These are phyloP conservation scores for Saprolegnia parasitica DNA, from an alignment of 352 stramenopile genomes.

Conservation along the genomic window DNA sequence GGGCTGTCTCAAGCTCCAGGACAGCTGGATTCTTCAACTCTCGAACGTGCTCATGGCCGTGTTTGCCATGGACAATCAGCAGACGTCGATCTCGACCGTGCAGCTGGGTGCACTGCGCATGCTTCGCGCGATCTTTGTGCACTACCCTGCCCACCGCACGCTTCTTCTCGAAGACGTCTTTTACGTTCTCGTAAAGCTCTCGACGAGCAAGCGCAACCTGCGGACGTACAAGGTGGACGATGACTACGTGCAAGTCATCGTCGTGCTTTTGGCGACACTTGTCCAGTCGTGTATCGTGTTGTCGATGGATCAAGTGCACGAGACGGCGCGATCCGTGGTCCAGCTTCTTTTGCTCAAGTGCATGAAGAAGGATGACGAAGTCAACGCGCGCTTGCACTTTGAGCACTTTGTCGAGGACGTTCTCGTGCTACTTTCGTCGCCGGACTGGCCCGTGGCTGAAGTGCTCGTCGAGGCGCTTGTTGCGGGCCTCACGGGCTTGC, in stretches of 20 bases:
- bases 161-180: constrained; percentile 70
- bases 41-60: constrained; percentile 62
- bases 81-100: constrained; percentile 43
- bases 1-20: constrained; percentile 58
- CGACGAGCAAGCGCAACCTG: constrained; percentile 64
- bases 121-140: constrained; percentile 59
- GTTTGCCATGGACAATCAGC: constrained; percentile 62
- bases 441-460: constrained; percentile 73
- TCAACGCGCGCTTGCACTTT: constrained; percentile 64
- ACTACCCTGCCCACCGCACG: constrained; percentile 53
- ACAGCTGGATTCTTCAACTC: constrained; percentile 70
- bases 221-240: constrained; percentile 63
- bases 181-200: constrained; percentile 66
- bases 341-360: constrained; percentile 56
- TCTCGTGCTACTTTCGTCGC: constrained; percentile 69
- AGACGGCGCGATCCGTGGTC: constrained; percentile 46
- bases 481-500: constrained; percentile 57
- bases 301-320: constrained; percentile 36
- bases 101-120: constrained; percentile 60
- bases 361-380: constrained; percentile 78
- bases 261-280: constrained; percentile 56
- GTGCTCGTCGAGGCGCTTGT: constrained; percentile 71
- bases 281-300: constrained; percentile 43
- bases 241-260: constrained; percentile 58
- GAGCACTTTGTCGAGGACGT: constrained; percentile 84